phyloP scores from a whole-genome alignment of 768 basidiomycete species.

The Phylloporus rhodoxanthus region DNA sequence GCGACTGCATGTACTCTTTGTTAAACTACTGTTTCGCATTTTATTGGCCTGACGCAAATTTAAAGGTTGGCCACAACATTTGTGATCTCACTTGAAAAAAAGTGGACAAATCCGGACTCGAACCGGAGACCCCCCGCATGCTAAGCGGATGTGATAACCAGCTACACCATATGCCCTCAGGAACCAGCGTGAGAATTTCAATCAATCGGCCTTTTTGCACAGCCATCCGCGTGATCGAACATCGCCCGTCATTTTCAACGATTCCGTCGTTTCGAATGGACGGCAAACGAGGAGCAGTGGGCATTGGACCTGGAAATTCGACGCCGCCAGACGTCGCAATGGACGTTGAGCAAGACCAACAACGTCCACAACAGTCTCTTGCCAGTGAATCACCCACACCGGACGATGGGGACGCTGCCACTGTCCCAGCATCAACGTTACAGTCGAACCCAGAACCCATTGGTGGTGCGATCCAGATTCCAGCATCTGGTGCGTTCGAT shows the following conservation, averaged over 20 bases:
- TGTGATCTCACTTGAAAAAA: too few species aligned
- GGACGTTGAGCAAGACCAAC: slow-evolving; percentile 18
- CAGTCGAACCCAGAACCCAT: slow-evolving; percentile 12
- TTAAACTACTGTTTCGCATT: slow-evolving; percentile 10
- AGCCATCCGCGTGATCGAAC: slow-evolving; percentile 26
- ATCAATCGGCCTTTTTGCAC: slow-evolving; percentile 4
- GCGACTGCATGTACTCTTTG: slow-evolving; percentile 9
- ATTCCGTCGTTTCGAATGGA: slow-evolving; percentile 23
- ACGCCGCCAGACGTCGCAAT: slow-evolving; percentile 11
- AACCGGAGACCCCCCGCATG: slow-evolving; percentile 39
- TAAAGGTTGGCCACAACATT: too few species aligned
- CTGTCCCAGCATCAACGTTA: background rate
- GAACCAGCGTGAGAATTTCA: slow-evolving; percentile 5
- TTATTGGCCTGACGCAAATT: background rate
- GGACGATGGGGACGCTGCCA: background rate
- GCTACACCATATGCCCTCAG: slow-evolving; percentile 33
- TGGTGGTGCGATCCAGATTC: background rate
- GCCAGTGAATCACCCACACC: background rate
- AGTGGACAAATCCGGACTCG: slow-evolving; percentile 37
- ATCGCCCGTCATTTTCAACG: slow-evolving; percentile 24
- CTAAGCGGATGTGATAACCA: slow-evolving; percentile 39
- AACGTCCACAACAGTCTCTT: background rate
- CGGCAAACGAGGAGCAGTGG: slow-evolving; percentile 13
- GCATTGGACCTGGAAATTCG: background rate
- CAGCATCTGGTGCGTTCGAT: slow-evolving; percentile 15